Evolutionary conservation across 2,329 filamentous ascomycete genomes (phyloP).

Genomic region (Scytalidium sp.): DNA sequence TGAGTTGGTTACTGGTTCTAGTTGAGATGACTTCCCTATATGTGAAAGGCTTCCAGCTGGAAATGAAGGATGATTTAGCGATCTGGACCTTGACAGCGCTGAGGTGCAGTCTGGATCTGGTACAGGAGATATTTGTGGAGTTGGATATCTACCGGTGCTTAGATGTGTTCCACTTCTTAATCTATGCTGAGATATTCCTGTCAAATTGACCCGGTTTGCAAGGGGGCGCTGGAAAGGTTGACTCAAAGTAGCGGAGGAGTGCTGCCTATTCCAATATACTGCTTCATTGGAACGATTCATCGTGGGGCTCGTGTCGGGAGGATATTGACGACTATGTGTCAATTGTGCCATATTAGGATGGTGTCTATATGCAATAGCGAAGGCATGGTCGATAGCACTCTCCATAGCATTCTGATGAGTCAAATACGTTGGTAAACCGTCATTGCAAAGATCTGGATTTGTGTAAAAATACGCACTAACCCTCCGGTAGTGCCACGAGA

Average conservation of each 20-base stretch:
- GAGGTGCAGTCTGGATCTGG: conserved; percentile 16
- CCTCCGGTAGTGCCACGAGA: conserved; percentile 63
- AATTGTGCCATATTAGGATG: conserved; percentile 10
- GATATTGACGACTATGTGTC: conserved; percentile 32
- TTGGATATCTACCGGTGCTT: background rate
- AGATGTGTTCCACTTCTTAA: background rate
- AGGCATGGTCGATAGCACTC: conserved; percentile 42
- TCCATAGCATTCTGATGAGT: conserved; percentile 56
- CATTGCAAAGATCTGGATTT: conserved; percentile 18
- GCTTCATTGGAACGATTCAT: conserved; percentile 27
- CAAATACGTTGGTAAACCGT: conserved; percentile 42
- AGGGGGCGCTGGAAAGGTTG: conserved; percentile 24
- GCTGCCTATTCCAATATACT: conserved; percentile 16
- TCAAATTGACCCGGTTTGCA: conserved; percentile 30
- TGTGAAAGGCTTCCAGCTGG: conserved; percentile 13
- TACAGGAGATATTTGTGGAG: conserved; percentile 13
- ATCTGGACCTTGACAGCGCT: conserved; percentile 18
- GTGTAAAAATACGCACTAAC: conserved; percentile 54
- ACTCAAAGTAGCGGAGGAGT: conserved; percentile 9
- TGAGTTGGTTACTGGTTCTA: conserved; percentile 5
- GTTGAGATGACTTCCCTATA: conserved; percentile 4
- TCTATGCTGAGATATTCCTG: conserved; percentile 8
- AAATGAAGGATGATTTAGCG: conserved; percentile 22
- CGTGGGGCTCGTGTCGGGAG: conserved; percentile 30
- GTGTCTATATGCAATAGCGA: conserved; percentile 33